Base-by-base conservation (phyloP, 257 asterid species). In the Forsythia suspensa region DNA sequence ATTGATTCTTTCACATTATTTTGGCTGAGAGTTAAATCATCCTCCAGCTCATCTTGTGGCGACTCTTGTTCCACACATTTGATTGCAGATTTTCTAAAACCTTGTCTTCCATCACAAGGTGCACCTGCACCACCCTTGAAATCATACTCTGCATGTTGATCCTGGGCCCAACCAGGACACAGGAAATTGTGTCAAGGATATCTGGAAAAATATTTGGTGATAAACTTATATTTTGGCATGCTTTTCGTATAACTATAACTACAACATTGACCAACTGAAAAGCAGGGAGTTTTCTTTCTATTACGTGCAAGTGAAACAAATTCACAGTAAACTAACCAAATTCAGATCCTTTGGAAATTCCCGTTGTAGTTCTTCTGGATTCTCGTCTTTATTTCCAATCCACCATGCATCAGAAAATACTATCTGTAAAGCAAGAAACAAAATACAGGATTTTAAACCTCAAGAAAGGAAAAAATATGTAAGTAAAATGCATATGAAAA, bases 321-420 rank as follows among this genome's bases (percentile, higher is more conserved):
- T 72, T 66, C 40, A 80, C 10, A 71, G 74, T 2, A 44, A 65
- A 79, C 90, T 76, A 76, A 94, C 98, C 92, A 79, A 66, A 84
- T 79, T 83, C 88, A 92, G 74, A 87, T 91, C 94, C 84, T 87
- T 77, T 10, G 97, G 98, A 83, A 89, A 94, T 81, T 82, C 87
- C 75, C 92, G 96, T 40, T 81, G 88, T 72, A 84, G 79, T 87
- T 94, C 98, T 76, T 88, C 93, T 42, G 98, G 98, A 87, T 94
- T 94, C 80, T 91, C 93, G 44, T 91, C 97, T 81, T 92, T 91
- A 79, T 77, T 91, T 76, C 98, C 98, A 52, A 94, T 90, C 97
- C 98, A 94, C 97, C 98, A 94, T 59, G 97, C 98, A 83, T 94
- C 97, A 57, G 98, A 92, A 85, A 94, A 94, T 70, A 92, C 97